phyloP scores from a whole-genome alignment of 805 yeast genomes.

The Teunomyces funiuensis region DNA sequence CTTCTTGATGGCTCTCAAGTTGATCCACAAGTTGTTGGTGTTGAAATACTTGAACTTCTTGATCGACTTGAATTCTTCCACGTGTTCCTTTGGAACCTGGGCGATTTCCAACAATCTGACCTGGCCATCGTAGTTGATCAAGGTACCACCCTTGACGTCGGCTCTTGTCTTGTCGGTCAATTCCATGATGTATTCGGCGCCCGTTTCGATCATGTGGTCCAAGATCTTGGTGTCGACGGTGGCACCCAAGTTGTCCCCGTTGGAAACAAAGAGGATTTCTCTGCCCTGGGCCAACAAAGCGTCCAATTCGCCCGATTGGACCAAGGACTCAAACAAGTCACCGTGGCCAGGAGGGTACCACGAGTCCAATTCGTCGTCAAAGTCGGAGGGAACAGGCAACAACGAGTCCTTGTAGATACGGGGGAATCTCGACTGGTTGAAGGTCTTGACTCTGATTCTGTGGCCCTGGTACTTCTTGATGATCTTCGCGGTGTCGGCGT shows the following conservation, averaged over 20 bases:
- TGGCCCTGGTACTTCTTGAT: slow-evolving; percentile 97
- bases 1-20: slow-evolving; percentile 90
- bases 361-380: slow-evolving; percentile 71
- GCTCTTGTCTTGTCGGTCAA: slow-evolving; percentile 98
- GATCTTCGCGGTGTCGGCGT: slow-evolving; percentile 89
- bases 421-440: slow-evolving; percentile 97
- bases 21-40: slow-evolving; percentile 97
- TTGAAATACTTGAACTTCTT: slow-evolving; percentile 98
- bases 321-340: slow-evolving; percentile 88
- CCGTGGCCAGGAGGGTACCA: slow-evolving; percentile 99
- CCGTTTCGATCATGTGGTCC: slow-evolving; percentile 88
- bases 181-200: slow-evolving; percentile 96
- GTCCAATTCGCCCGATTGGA: slow-evolving; percentile 89
- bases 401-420: slow-evolving; percentile 94
- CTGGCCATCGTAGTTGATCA: slow-evolving; percentile 92
- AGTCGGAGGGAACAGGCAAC: slow-evolving; percentile 85
- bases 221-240: slow-evolving; percentile 91
- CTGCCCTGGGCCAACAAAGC: slow-evolving; percentile 87
- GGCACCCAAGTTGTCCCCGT: slow-evolving; percentile 98
- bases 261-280: slow-evolving; percentile 92
- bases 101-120: slow-evolving; percentile 95
- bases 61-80: slow-evolving; percentile 96
- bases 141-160: slow-evolving; percentile 98
- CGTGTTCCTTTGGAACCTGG: slow-evolving; percentile 97
- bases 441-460: slow-evolving; percentile 90